A percentile compares a stretch with the other conserved stretches of the same genome.
Evolutionary conservation across 176 grass and related monocot genomes (phyloP).

Genomic region (Phoenix roebelenii): DNA sequence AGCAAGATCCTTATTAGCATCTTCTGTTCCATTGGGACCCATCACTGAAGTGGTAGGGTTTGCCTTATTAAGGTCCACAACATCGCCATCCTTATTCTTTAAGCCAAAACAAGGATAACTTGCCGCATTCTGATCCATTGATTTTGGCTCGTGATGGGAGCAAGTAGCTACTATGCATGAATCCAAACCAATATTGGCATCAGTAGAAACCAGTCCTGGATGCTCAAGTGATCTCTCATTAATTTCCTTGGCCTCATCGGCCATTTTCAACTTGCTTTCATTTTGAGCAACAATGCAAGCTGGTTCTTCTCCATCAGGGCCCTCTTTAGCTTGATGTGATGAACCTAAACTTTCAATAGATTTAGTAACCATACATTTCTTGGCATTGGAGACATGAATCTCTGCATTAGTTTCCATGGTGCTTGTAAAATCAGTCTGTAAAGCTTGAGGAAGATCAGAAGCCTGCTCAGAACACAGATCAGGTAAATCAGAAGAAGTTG

Average conservation of each 20-base stretch:
- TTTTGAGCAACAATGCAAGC: background rate
- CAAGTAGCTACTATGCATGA: no score
- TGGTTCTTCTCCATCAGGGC: background rate
- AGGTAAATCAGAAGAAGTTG: constrained; percentile 2
- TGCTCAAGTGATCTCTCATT: constrained; percentile 1
- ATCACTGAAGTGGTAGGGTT: background rate
- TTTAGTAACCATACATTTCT: background rate
- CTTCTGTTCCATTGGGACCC: background rate
- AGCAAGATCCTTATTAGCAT: background rate
- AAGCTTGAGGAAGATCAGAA: background rate
- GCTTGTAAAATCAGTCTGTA: background rate
- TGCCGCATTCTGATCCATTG: constrained; percentile 1
- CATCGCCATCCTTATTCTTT: background rate
- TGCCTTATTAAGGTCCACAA: background rate
- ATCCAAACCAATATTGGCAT: background rate
- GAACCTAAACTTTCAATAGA: background rate
- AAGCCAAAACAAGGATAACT: background rate
- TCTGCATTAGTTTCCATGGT: background rate
- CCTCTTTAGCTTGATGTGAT: constrained; percentile 3
- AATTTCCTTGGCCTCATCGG: background rate
- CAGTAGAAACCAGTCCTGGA: background rate
- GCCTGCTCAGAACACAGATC: background rate
- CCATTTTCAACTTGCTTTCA: background rate
- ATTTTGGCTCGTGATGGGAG: background rate
- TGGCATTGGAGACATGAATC: background rate